Base-by-base conservation (phyloP, 2,329 filamentous ascomycete genomes). In the Akanthomyces dipterigenus region DNA sequence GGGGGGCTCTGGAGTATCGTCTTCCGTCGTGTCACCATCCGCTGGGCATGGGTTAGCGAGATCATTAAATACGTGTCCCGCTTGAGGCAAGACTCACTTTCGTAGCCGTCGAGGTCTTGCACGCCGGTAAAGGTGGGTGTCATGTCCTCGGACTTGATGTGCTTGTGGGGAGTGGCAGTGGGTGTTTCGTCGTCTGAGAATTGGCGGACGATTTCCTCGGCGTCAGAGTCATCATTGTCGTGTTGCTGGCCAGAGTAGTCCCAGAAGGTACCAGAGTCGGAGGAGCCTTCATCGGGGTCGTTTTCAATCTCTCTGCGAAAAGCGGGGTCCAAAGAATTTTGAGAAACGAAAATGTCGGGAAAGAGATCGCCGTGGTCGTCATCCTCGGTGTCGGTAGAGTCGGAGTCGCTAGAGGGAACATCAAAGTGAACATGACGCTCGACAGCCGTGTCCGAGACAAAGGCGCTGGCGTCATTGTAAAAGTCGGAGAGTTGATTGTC, bases 261-360 rank as follows among this genome's bases (percentile, higher is more conserved):
- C 86, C 86, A 89, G 67, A 84, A 88, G 1, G 83, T 85, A 45
- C 78, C 78, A 24, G 80, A 83, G 62, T 80, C 80, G 5, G 80
- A 85, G 0, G 80, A 82, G 63, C 85, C 82, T 55, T 83, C 77
- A 55, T 80, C 79, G n/a, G 77, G 76, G 65, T 90, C 86, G 64
- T 83, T 81, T 70, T 92, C 88, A 65, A 93, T 88, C 75, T 90
- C 86, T 46, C 84, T 83, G 65, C 88, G 88, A 69, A 93, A 86
- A 56, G 82, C 81, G 6, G 88, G 87, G 67, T 91, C 89, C 5
- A 93, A 79, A 18, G 84, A 81, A 69, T 85, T 88, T 73, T 92
- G 88, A 55, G 89, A 85, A 61, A 93, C 80, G 72, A 93, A 93
- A 63, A 93, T 86, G 70, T 92, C 86, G 1, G 89, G 88, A 64